phyloP scores from a whole-genome alignment of 495 filamentous ascomycete genomes.

The Penicillium waksmanii region DNA sequence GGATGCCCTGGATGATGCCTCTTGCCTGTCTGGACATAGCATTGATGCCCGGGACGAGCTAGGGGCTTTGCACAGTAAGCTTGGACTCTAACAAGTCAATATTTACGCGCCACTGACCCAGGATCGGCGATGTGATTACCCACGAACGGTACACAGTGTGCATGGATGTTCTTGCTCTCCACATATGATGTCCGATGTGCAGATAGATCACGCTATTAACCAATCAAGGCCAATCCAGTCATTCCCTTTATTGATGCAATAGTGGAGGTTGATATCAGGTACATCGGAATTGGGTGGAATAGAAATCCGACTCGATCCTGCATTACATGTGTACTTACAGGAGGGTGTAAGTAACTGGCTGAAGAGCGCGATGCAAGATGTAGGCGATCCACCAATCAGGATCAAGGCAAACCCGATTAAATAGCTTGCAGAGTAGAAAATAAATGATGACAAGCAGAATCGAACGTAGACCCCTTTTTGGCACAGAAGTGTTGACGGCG shows the following conservation, averaged over 20 bases:
- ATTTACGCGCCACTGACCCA: background rate
- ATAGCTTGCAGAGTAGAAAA: background rate
- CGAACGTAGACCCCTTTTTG: background rate
- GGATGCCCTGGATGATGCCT: slow-evolving; percentile 1
- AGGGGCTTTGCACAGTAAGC: background rate
- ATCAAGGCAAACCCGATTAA: background rate
- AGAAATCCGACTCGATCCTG: slow-evolving; percentile 1
- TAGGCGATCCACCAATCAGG: background rate
- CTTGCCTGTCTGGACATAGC: background rate
- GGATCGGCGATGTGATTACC: background rate
- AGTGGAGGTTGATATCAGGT: background rate
- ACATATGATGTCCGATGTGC: background rate
- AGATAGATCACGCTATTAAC: background rate
- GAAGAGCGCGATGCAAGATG: too few relatives aligned
- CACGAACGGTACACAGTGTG: background rate
- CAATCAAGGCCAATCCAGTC: background rate
- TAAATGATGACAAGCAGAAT: background rate
- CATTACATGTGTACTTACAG: background rate
- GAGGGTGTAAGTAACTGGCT: too few relatives aligned
- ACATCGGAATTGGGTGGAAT: background rate
- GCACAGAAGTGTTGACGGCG: background rate
- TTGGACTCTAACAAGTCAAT: background rate
- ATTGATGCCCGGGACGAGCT: background rate
- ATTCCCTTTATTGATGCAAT: background rate
- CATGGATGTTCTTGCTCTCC: background rate